Evolutionary conservation across 495 filamentous ascomycete species (phyloP), one percentile per base, ranked within the genome.

Genomic region (Penicillium odoratum): DNA sequence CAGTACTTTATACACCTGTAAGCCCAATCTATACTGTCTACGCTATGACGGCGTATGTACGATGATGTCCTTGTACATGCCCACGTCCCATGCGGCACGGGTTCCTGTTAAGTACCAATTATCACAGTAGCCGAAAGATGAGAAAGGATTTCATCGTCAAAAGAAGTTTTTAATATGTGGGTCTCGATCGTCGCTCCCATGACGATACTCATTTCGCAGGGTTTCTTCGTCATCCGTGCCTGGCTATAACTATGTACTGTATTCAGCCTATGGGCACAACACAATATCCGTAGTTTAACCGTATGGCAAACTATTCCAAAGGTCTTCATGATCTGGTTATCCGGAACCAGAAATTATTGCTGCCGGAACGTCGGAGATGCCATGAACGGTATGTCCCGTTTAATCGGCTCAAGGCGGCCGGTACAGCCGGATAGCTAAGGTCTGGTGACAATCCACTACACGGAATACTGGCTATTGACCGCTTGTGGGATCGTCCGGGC

Each of bases 141-240:
- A 42, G 44, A 44, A 62, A 31, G 58, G 48, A 50, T 61, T 60
- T 52, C 62, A 65, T 65, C 62, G 55, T 58, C 52, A 36, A 59
- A 40, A 33, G 4, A 56, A 52, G 45, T 43, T 43, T 42, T 53
- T 3, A 29, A 9, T 30, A 21, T 36, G 66, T 67, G 66, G 66
- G 66, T 64, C 63, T 62, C 18, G 66, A 69, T 69, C 66, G 54
- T 66, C 66, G 58, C 42, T 56, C 34, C 58, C 60, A 69, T 69
- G 66, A 67, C 66, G 66, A 67, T 67, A 42, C 60, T 64, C 60
- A 69, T 67, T 64, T 66, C 46, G 40, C 34, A 57, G 44, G 56
- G 56, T 57, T 29, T 60, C 63, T 58, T 56, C 61, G 63, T 64
- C 66, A 64, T 69, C 58, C 58, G 56, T 67, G 31, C 61, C 56